Conservation (phyloP, 1,284 basidiomycete genomes). For the Ustilago tritici region DNA sequence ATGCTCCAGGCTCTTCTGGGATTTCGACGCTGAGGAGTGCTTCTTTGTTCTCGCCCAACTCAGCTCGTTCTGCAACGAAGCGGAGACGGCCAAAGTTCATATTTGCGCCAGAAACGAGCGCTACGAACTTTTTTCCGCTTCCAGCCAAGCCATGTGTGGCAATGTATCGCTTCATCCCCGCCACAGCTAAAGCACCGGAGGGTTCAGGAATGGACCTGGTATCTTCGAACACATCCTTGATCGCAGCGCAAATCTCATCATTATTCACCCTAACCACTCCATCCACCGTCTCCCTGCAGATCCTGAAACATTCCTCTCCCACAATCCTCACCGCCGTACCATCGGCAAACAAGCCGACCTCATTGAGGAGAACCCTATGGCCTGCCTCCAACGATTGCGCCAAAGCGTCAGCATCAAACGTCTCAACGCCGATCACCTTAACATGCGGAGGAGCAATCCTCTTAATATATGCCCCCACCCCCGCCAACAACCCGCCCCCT, state of each 20-base stretch:
- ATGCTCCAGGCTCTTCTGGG: slow-evolving; percentile 91
- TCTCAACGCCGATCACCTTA: slow-evolving; percentile 92
- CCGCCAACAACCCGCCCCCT: slow-evolving; percentile 90
- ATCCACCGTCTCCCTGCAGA: slow-evolving; percentile 88
- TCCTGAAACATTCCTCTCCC: slow-evolving; percentile 92
- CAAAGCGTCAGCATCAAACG: slow-evolving; percentile 94
- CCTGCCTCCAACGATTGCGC: slow-evolving; percentile 76
- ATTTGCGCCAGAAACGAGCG: slow-evolving; percentile 93
- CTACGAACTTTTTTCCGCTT: slow-evolving; percentile 87
- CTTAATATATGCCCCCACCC: slow-evolving; percentile 92
- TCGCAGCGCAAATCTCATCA: slow-evolving; percentile 97
- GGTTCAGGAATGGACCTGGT: slow-evolving; percentile 80
- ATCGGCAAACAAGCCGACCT: slow-evolving; percentile 96
- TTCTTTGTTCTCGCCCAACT: slow-evolving; percentile 94
- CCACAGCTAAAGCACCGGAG: slow-evolving; percentile 92
- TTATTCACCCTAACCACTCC: slow-evolving; percentile 87
- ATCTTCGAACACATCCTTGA: slow-evolving; percentile 95
- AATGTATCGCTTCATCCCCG: slow-evolving; percentile 91
- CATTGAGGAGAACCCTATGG: slow-evolving; percentile 82
- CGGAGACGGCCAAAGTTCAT: slow-evolving; percentile 98
- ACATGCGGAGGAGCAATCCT: slow-evolving; percentile 87
- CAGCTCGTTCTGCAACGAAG: slow-evolving; percentile 97
- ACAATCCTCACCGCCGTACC: slow-evolving; percentile 99
- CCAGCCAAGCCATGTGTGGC: slow-evolving; percentile 82
- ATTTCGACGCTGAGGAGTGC: slow-evolving; percentile 92